phyloP scores from a whole-genome alignment of 352 stramenopile species.

The Phytophthora cryptogea region DNA sequence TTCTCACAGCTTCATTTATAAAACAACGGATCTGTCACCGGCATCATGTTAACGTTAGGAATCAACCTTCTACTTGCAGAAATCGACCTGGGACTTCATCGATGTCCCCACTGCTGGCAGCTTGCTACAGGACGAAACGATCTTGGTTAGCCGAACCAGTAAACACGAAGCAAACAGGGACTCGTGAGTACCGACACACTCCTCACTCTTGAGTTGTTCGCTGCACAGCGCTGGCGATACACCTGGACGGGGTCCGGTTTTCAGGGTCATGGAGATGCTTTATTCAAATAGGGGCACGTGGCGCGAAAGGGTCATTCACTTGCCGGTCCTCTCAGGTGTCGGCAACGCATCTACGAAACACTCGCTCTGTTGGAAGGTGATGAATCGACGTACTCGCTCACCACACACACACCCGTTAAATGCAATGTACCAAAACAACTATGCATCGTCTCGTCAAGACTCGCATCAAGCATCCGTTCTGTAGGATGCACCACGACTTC shows the following conservation, averaged over 20 bases:
- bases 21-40: background rate
- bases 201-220: background rate
- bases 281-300: constrained; percentile 36
- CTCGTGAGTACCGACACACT: constrained; percentile 2
- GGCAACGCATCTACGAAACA: constrained; percentile 6
- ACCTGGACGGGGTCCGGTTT: constrained; percentile 15
- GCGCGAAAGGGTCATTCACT: constrained; percentile 19
- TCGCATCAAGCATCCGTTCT: constrained; percentile 21
- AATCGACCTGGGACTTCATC: background rate
- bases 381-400: constrained; percentile 19
- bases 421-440: constrained; percentile 37
- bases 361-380: constrained; percentile 18
- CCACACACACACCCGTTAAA: constrained; percentile 34
- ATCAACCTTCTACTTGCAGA: background rate
- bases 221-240: constrained; percentile 1
- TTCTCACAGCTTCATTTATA: too few species aligned
- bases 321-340: constrained; percentile 8
- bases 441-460: constrained; percentile 24
- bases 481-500: constrained; percentile 14
- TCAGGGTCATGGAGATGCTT: constrained; percentile 36
- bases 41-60: background rate
- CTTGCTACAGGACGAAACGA: background rate
- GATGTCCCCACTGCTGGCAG: too few species aligned
- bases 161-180: constrained; percentile 1
- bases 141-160: constrained; percentile 6